These are phyloP conservation scores for Mimosa pudica DNA, from an alignment of 306 rosid genomes.

Conservation along the genomic window DNA sequence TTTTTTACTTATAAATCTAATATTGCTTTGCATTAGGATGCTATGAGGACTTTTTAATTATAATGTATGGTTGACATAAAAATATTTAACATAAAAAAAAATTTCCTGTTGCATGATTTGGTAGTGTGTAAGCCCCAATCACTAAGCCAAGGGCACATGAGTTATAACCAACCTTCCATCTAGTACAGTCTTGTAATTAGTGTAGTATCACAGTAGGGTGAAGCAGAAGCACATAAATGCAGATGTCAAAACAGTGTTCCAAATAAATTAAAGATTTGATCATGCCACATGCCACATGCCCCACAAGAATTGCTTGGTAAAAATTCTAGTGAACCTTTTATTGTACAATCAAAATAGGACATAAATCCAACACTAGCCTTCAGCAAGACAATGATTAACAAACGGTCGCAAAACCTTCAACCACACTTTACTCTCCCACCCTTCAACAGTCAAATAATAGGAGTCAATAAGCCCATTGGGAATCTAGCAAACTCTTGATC, in stretches of 20 bases:
- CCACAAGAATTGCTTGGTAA: background rate
- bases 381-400: background rate
- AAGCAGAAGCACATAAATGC: background rate
- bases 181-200: background rate
- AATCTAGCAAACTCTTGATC: background rate
- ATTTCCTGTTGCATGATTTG: background rate
- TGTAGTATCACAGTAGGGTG: background rate
- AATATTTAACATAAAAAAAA: background rate
- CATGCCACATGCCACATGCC: background rate
- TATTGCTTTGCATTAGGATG: background rate
- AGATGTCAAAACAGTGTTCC: too few species aligned
- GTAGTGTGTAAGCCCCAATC: background rate
- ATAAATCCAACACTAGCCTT: background rate
- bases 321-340: background rate
- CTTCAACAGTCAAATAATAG: background rate
- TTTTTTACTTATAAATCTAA: background rate
- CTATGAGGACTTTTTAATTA: background rate
- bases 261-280: background rate
- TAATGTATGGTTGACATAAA: background rate
- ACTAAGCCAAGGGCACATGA: constrained; percentile 4
- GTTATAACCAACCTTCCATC: background rate
- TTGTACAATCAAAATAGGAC: background rate
- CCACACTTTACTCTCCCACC: background rate
- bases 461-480: background rate
- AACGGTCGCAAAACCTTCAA: background rate